Base-by-base conservation (phyloP, 805 yeast species). In the Myxozyma lipomycoides region DNA sequence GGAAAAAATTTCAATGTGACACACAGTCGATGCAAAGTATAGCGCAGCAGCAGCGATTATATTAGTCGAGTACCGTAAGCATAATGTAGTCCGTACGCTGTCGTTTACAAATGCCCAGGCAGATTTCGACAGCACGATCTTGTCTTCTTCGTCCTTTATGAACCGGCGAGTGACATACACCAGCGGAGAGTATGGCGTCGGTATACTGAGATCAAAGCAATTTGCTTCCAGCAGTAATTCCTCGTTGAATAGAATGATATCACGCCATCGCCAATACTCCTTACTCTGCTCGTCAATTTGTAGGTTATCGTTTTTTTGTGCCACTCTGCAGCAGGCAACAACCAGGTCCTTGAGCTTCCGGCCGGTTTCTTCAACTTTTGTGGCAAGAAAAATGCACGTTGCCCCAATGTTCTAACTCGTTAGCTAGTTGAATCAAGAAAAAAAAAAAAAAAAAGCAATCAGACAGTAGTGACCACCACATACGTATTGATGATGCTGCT, bases 241-340 rank as follows among this genome's bases (percentile, higher is more conserved):
- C 49, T 73, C 84, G 40, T 70, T 69, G 64, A 61, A 70, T 10
- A 71, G 67, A 28, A 78, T 69, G 15, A 66, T 66, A 54, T 73
- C 82, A 54, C 70, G 68, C 83, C 77, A 80, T 61, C 70, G 69
- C 75, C 75, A 72, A 56, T 70, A 78, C 40, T 72, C 79, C 63
- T 70, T 73, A 22, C 70, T 69, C 55, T 70, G 77, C 62, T 72
- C 78, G 52, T 70, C 76, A 24, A 69, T 72, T 41, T 61, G 64
- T 42, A 68, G 67, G 41, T 64, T 64, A 15, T 68, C 68, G 43
- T 71, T 64, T 52, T 74, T 74, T 19, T 71, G 71, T 0, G 82
- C 80, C 3, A 73, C 69, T 42, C 69, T 68, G 3, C 79, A 76
- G 58, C 79, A 74, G 3, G 72, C 70, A n/a, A 71, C 68, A 19